These are phyloP conservation scores for Fragaria nilgerrensis DNA, from an alignment of 306 rosid species.

Conservation along the genomic window DNA sequence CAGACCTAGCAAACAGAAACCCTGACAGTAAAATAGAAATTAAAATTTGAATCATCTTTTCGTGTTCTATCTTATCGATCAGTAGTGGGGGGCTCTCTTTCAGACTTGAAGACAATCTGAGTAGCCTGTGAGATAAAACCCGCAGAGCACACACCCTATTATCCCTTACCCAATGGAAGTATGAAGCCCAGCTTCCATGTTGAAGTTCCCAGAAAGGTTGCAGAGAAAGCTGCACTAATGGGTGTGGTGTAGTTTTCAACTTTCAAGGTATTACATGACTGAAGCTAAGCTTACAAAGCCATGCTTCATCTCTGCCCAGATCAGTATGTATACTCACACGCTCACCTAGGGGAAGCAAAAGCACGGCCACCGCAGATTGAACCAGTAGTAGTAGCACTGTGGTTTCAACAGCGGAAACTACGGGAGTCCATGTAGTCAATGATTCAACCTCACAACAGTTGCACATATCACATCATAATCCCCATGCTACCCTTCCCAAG, in stretches of 20 bases:
- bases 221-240: neutral
- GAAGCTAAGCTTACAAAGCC: neutral
- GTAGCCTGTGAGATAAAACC: neutral
- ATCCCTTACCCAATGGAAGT: neutral
- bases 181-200: neutral
- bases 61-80: slow-evolving; percentile 38
- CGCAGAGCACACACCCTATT: slow-evolving; percentile 15
- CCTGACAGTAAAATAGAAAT: neutral
- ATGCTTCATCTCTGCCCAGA: neutral
- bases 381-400: neutral
- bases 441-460: neutral
- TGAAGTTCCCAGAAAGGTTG: slow-evolving; percentile 10
- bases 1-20: neutral
- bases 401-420: slow-evolving; percentile 21
- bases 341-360: neutral
- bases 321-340: neutral
- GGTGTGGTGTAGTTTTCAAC: neutral
- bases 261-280: neutral
- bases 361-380: slow-evolving; percentile 5
- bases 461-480: neutral
- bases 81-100: slow-evolving; percentile 10
- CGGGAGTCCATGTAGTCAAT: slow-evolving; percentile 23
- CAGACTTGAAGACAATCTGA: neutral
- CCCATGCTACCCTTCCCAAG: neutral
- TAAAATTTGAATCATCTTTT: neutral